These are phyloP conservation scores for Kodamaea hsintzibuensis DNA, from an alignment of 805 yeast species.

Conservation along the genomic window DNA sequence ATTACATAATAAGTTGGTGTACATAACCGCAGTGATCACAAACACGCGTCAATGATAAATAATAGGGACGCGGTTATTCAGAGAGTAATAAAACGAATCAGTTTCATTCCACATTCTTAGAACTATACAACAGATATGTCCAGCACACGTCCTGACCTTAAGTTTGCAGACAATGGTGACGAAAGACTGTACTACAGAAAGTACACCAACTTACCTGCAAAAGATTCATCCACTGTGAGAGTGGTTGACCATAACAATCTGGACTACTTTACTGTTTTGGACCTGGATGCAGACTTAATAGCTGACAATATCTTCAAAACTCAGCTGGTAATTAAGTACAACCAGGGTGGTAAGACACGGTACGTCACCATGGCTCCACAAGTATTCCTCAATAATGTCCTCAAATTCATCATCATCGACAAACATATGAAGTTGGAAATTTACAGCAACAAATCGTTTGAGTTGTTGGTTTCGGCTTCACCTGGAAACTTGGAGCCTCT, in stretches of 20 bases:
- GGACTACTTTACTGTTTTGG: constrained; percentile 76
- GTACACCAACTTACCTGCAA: constrained; percentile 50
- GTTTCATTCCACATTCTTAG: no score
- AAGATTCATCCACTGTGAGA: constrained; percentile 53
- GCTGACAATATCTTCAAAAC: constrained; percentile 88
- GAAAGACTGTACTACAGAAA: constrained; percentile 45
- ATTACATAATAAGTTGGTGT: no score
- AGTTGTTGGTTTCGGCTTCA: constrained; percentile 60
- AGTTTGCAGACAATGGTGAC: constrained; percentile 41
- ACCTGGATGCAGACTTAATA: constrained; percentile 74
- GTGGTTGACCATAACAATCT: constrained; percentile 70
- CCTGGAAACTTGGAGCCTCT: constrained; percentile 82
- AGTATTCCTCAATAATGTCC: constrained; percentile 60
- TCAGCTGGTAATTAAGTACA: constrained; percentile 70
- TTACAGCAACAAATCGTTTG: constrained; percentile 65
- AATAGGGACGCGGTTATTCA: no score
- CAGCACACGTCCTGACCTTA: constrained; percentile 42
- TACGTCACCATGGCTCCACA: constrained; percentile 80
- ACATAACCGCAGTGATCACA: no score
- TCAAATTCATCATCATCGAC: constrained; percentile 67
- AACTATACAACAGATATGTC: constrained; percentile 30
- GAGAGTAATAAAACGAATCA: no score
- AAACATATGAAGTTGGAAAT: constrained; percentile 78
- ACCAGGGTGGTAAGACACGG: constrained; percentile 42
- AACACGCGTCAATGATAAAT: no score